Conservation (phyloP, 345 rosid species). For the Corymbia maculata region DNA sequence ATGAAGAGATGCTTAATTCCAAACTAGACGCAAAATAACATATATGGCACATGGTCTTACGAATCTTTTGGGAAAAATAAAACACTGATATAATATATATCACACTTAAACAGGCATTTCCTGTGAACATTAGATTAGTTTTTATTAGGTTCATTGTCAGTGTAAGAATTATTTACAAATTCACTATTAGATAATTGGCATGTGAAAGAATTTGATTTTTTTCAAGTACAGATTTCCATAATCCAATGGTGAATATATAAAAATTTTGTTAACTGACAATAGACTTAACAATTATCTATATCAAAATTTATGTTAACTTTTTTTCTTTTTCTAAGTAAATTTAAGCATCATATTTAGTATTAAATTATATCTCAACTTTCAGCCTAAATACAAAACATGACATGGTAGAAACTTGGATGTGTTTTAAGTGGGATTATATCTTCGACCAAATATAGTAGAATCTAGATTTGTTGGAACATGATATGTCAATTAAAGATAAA, state of each 20-base stretch:
- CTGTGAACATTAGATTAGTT: background rate
- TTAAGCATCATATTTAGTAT: background rate
- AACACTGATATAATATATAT: background rate
- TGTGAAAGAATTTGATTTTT: background rate
- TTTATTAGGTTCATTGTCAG: background rate
- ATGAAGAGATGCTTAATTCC: background rate
- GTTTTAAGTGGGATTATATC: background rate
- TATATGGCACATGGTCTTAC: background rate
- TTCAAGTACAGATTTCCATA: background rate
- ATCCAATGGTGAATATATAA: background rate
- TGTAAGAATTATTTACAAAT: background rate
- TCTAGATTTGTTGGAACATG: background rate
- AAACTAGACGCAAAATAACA: background rate
- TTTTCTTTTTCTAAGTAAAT: background rate
- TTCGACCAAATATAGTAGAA: background rate
- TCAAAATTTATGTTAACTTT: background rate
- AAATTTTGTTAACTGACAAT: background rate
- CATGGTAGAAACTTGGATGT: background rate
- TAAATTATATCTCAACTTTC: background rate
- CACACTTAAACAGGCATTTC: background rate
- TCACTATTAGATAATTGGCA: background rate
- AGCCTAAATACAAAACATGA: fast-evolving
- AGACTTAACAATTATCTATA: background rate
- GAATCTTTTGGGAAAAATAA: background rate
- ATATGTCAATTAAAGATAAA: background rate